Evolutionary conservation across 495 filamentous ascomycete species (phyloP).

Genomic region (Cladorrhinum samala): DNA sequence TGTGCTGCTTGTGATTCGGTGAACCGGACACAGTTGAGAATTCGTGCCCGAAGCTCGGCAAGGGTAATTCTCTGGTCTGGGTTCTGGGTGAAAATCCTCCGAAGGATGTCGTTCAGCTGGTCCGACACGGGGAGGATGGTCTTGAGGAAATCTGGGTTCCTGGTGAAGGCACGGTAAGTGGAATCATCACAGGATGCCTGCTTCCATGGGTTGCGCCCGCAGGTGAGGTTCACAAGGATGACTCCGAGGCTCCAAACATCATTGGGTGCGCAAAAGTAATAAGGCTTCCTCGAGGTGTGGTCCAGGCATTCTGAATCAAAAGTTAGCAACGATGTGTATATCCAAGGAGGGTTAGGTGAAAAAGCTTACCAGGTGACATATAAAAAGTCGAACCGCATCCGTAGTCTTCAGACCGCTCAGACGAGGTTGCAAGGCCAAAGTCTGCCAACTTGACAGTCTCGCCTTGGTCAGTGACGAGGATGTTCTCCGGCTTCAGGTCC

Average conservation of each 20-base stretch:
- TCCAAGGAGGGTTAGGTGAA: background rate
- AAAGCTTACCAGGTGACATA: constrained; percentile 88
- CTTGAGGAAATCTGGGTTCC: constrained; percentile 80
- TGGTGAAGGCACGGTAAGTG: constrained; percentile 87
- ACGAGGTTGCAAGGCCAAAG: constrained; percentile 88
- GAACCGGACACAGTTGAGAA: constrained; percentile 70
- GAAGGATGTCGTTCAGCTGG: constrained; percentile 83
- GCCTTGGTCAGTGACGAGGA: constrained; percentile 82
- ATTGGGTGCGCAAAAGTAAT: constrained; percentile 88
- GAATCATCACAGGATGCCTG: constrained; percentile 87
- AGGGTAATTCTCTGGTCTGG: constrained; percentile 82
- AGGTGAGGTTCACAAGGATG: constrained; percentile 94
- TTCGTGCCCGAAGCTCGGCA: constrained; percentile 69
- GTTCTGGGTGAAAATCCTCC: constrained; percentile 83
- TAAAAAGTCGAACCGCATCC: constrained; percentile 99
- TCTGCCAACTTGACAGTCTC: constrained; percentile 92
- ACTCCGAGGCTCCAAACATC: constrained; percentile 98
- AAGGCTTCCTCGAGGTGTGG: constrained; percentile 68
- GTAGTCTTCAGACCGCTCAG: constrained; percentile 82
- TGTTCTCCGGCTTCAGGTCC: constrained; percentile 97
- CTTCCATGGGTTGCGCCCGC: constrained; percentile 98
- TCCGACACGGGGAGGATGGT: constrained; percentile 88
- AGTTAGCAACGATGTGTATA: constrained; percentile 24
- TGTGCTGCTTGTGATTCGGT: constrained; percentile 44
- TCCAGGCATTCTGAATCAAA: constrained; percentile 80